Percentiles rank a stretch among this genome's conserved stretches.
phyloP scores from a whole-genome alignment of 2,329 filamentous ascomycete species.

The Fusarium acutatum region DNA sequence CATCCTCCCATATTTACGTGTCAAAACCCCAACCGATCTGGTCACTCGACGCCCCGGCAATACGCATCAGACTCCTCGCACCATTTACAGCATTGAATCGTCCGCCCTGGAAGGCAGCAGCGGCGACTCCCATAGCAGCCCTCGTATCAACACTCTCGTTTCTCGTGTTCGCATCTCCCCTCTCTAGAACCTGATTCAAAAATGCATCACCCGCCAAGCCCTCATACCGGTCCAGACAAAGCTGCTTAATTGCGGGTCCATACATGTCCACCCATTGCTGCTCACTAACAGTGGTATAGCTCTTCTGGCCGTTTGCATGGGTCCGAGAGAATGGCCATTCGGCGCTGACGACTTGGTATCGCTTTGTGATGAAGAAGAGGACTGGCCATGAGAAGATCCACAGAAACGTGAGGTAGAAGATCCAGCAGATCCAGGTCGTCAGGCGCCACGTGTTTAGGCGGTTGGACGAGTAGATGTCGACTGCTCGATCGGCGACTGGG shows the following conservation, averaged over 20 bases:
- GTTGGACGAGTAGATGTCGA: slow-evolving; percentile 34
- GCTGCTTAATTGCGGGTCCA: slow-evolving; percentile 21
- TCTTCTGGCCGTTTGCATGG: slow-evolving; percentile 5
- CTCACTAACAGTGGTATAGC: slow-evolving; percentile 30
- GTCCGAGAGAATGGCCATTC: slow-evolving; percentile 29
- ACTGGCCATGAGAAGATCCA: slow-evolving; percentile 38
- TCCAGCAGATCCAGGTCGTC: slow-evolving; percentile 32
- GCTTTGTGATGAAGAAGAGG: slow-evolving; percentile 29
- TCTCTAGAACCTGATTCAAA: slow-evolving; percentile 27
- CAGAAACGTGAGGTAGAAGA: slow-evolving; percentile 34
- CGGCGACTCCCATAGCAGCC: slow-evolving; percentile 20
- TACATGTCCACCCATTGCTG: slow-evolving; percentile 23
- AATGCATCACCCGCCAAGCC: slow-evolving; percentile 27
- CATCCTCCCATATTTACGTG: background rate
- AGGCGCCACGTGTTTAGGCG: slow-evolving; percentile 28
- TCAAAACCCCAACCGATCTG: slow-evolving; percentile 37
- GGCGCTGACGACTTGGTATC: slow-evolving; percentile 21
- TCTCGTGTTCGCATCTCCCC: background rate
- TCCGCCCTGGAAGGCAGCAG: slow-evolving; percentile 27
- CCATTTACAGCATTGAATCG: slow-evolving; percentile 7
- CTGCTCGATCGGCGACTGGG: slow-evolving; percentile 31
- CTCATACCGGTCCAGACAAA: slow-evolving; percentile 33
- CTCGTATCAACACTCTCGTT: background rate
- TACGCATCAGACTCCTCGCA: slow-evolving; percentile 22
- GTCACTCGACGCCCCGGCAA: slow-evolving; percentile 19